These are phyloP conservation scores for Artomyces pyxidatus DNA, from an alignment of 768 basidiomycete genomes.

Conservation along the genomic window DNA sequence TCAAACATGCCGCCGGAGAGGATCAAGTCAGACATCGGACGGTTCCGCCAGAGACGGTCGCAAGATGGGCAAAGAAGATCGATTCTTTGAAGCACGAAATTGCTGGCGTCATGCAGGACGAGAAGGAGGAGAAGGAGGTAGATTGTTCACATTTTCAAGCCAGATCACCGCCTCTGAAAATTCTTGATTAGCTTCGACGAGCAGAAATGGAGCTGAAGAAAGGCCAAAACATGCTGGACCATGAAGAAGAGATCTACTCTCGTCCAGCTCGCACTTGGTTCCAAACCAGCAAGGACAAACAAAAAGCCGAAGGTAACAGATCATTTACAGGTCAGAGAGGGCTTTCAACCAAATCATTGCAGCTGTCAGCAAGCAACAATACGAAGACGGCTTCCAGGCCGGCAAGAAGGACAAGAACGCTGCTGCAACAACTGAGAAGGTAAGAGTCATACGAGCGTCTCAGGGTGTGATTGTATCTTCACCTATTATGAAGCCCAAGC, in stretches of 20 bases:
- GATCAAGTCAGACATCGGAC: slow-evolving; percentile 88
- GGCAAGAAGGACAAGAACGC: slow-evolving; percentile 30
- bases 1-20: slow-evolving; percentile 74
- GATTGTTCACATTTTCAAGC: slow-evolving; percentile 17
- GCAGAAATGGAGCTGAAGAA: slow-evolving; percentile 97
- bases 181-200: slow-evolving; percentile 75
- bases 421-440: slow-evolving; percentile 27
- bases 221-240: slow-evolving; percentile 92
- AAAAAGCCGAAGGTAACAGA: slow-evolving; percentile 61
- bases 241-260: slow-evolving; percentile 86
- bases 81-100: slow-evolving; percentile 71
- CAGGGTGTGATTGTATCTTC: too few species aligned
- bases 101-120: slow-evolving; percentile 73
- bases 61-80: slow-evolving; percentile 63
- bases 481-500: slow-evolving; percentile 64
- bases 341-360: not conserved
- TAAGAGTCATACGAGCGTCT: too few species aligned
- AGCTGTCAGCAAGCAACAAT: slow-evolving; percentile 73
- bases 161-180: too few species aligned
- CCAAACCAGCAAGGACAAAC: slow-evolving; percentile 80
- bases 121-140: slow-evolving; percentile 92
- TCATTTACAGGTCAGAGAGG: slow-evolving; percentile 1
- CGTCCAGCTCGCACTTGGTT: slow-evolving; percentile 99
- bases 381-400: slow-evolving; percentile 47
- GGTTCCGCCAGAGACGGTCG: slow-evolving; percentile 66